A percentile compares a stretch with the other conserved stretches of the same genome.
Evolutionary conservation across 441 rosid species (phyloP).

Genomic region (Pelargonium fulgidum): DNA sequence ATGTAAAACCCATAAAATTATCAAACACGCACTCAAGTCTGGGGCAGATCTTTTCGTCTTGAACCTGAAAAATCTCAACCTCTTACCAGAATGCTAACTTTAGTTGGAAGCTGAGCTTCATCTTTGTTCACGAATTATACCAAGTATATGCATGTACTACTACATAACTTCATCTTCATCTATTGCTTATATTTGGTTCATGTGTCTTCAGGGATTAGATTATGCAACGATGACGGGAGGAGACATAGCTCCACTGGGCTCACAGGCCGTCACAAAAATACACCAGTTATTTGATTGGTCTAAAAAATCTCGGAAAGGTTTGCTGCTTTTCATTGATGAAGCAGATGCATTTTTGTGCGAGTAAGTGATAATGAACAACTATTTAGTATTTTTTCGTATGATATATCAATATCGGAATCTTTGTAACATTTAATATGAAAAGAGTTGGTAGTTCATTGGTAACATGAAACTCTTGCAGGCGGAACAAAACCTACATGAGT

Average conservation of each 20-base stretch:
- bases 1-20: too few species aligned
- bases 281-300: constrained; percentile 95
- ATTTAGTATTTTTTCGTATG: background rate
- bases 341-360: constrained; percentile 97
- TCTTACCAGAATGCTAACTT: too few species aligned
- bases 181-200: constrained; percentile 11
- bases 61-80: too few species aligned
- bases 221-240: constrained; percentile 98
- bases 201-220: constrained; percentile 67
- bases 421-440: too few species aligned
- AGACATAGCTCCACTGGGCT: constrained; percentile 93
- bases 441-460: too few species aligned
- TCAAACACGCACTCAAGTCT: too few species aligned
- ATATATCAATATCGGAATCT: too few species aligned
- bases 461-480: constrained; percentile 35
- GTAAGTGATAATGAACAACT: constrained; percentile 42
- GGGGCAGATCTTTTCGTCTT: too few species aligned
- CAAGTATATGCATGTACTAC: background rate
- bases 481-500: constrained; percentile 93
- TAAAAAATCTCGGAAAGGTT: constrained; percentile 76
- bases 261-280: constrained; percentile 97
- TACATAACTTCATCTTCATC: background rate
- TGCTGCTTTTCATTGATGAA: constrained; percentile 83
- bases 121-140: too few species aligned
- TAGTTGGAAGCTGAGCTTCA: too few species aligned